Evolutionary conservation across 106 monocot genomes (phyloP).

Genomic region (Dioscorea alata): DNA sequence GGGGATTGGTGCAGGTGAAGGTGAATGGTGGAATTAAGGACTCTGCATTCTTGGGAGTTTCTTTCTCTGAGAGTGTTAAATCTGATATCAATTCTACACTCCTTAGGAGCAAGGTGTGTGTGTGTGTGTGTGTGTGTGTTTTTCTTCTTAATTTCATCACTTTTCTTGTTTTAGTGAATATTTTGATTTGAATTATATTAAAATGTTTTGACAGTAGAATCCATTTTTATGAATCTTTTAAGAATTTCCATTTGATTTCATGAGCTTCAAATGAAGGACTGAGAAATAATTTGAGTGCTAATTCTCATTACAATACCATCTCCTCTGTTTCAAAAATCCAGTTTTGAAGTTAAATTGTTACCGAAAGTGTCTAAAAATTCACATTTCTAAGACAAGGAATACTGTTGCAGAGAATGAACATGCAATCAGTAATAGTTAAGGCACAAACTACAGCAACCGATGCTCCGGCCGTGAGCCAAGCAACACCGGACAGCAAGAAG

Average conservation of each 20-base stretch:
- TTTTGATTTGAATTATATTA: no score
- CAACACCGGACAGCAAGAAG: constrained; percentile 53
- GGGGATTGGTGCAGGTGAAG: constrained; percentile 32
- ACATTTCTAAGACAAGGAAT: neutral
- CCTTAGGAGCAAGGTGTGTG: constrained; percentile 28
- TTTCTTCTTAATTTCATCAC: no score
- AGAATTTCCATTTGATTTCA: no score
- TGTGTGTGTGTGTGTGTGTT: neutral
- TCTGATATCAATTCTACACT: constrained; percentile 25
- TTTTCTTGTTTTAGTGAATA: no score
- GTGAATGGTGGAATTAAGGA: constrained; percentile 34
- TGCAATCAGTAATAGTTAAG: constrained; percentile 21
- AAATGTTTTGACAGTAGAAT: no score
- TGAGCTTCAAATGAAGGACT: no score
- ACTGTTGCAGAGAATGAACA: constrained; percentile 22
- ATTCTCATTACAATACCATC: no score
- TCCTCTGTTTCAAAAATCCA: no score
- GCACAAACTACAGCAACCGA: constrained; percentile 47
- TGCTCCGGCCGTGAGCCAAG: constrained; percentile 35
- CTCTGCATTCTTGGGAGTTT: constrained; percentile 57
- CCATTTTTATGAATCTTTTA: no score
- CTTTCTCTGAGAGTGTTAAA: constrained; percentile 39
- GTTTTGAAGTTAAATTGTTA: no score
- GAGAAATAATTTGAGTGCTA: no score
- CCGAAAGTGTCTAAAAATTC: no score